Base-by-base conservation (phyloP, 2,329 filamentous ascomycete species). In the Fusarium citri region DNA sequence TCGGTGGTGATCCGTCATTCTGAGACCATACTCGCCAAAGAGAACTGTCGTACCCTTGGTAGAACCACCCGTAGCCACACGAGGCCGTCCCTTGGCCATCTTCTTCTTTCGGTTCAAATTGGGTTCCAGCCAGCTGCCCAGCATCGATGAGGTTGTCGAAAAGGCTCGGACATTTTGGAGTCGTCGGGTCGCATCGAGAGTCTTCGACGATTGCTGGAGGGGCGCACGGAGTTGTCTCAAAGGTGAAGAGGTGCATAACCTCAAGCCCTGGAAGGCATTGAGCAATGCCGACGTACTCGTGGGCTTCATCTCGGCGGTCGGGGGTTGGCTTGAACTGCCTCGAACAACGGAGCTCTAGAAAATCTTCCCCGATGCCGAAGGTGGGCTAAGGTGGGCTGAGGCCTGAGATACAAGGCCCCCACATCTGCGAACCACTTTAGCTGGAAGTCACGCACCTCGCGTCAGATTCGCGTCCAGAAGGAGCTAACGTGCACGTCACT, bases 11-110 rank as follows among this genome's bases (percentile, higher is more conserved):
- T 99, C 96, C 69, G 87, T 90, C 90, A 99, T 96, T 60, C 96
- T 92, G 73, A 99, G 84, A 11, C 96, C 96, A 78, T 94, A 99
- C 80, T 98, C 94, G 58, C 96, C 96, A 94, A 94, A 98, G 60
- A 97, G 90, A 22, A 99, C 92, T 0, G 95, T 98, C 37, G 96
- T 99, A 73, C 96, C 96, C 79, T 97, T 94, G 37, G 88, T 90
- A 58, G 93, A 97, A 66, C 96, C 96, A 67, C 96, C 96, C 0
- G 94, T 99, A 25, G 93, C 88, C 50, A 98, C 94, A 74, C 94
- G 89, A 51, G 93, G 91, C 3, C 94, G 89, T 41, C 95, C 96
- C 83, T 98, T 98, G 73, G 94, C 94, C 85, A 97, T 97, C 80
- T 93, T 93, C 77, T 89, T 91, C 78, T 94, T 94, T 71, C 93